Evolutionary conservation across 441 rosid genomes (phyloP).

Genomic region (Pelargonium myrrhifolium): DNA sequence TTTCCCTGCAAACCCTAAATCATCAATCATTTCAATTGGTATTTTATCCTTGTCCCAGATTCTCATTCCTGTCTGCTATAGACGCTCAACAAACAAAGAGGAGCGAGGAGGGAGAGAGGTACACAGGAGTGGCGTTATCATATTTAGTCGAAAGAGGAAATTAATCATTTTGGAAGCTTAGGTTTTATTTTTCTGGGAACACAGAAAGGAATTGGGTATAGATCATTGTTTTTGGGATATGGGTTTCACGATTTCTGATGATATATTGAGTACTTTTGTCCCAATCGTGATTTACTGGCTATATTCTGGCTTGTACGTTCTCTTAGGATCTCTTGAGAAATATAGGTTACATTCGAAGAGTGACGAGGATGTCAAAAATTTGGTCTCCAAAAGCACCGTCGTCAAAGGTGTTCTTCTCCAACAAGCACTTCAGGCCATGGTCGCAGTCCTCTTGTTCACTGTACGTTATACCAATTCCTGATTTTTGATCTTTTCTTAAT

Average conservation of each 20-base stretch:
- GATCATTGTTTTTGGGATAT: slow-evolving; percentile 20
- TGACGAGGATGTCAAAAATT: slow-evolving; percentile 76
- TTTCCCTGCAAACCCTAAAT: not conserved
- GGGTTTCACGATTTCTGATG: slow-evolving; percentile 65
- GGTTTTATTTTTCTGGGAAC: not conserved
- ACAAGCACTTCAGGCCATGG: slow-evolving; percentile 64
- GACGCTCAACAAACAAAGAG: not conserved
- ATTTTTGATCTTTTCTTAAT: not conserved
- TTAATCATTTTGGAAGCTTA: not conserved
- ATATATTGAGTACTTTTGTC: slow-evolving; percentile 57
- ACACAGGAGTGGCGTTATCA: not conserved
- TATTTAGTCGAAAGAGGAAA: not conserved
- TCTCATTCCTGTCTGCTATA: not conserved
- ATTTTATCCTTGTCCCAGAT: not conserved
- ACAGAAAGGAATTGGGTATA: not conserved
- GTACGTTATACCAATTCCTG: slow-evolving; percentile 22
- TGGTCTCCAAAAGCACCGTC: slow-evolving; percentile 57
- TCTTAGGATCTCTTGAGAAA: slow-evolving; percentile 44
- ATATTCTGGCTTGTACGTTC: slow-evolving; percentile 65
- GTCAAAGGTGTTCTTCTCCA: slow-evolving; percentile 76
- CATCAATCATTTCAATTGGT: not conserved
- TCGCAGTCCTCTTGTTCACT: slow-evolving; percentile 65
- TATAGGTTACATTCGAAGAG: slow-evolving; percentile 64
- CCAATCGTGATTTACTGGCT: slow-evolving; percentile 73
- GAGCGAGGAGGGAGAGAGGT: not conserved